Evolutionary conservation across 2,329 filamentous ascomycete genomes (phyloP).

Genomic region (Incumbomyces lentus): DNA sequence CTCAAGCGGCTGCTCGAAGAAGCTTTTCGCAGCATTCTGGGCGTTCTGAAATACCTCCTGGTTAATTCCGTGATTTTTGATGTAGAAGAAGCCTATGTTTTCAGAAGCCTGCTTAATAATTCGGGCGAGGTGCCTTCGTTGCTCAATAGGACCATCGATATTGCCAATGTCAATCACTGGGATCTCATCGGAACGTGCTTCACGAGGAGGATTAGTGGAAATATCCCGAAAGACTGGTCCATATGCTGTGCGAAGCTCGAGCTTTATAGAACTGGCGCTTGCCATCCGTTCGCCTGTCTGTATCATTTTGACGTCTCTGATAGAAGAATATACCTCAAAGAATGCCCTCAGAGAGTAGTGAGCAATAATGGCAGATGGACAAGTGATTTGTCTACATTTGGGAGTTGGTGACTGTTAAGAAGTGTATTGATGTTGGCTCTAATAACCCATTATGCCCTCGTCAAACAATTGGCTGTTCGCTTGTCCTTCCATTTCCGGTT

Average conservation of each 20-base stretch:
- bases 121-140: constrained; percentile 32
- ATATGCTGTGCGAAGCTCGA: constrained; percentile 36
- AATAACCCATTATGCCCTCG: too few relatives aligned
- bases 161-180: constrained; percentile 44
- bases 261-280: constrained; percentile 19
- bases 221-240: constrained; percentile 37
- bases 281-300: too few relatives aligned
- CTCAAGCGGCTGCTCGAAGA: constrained; percentile 37
- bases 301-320: too few relatives aligned
- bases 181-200: constrained; percentile 37
- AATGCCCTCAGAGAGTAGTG: too few relatives aligned
- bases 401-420: too few relatives aligned
- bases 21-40: constrained; percentile 32
- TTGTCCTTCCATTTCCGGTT: too few relatives aligned
- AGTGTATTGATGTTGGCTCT: too few relatives aligned
- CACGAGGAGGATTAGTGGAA: constrained; percentile 31
- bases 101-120: constrained; percentile 38
- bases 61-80: constrained; percentile 37
- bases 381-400: too few relatives aligned
- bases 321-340: too few relatives aligned
- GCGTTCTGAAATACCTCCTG: constrained; percentile 32
- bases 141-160: constrained; percentile 27
- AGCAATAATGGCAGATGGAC: too few relatives aligned
- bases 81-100: constrained; percentile 40
- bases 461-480: too few relatives aligned